Conservation (phyloP, 2,329 filamentous ascomycete species). For the Nothophaeocryptopus gaeumannii region DNA sequence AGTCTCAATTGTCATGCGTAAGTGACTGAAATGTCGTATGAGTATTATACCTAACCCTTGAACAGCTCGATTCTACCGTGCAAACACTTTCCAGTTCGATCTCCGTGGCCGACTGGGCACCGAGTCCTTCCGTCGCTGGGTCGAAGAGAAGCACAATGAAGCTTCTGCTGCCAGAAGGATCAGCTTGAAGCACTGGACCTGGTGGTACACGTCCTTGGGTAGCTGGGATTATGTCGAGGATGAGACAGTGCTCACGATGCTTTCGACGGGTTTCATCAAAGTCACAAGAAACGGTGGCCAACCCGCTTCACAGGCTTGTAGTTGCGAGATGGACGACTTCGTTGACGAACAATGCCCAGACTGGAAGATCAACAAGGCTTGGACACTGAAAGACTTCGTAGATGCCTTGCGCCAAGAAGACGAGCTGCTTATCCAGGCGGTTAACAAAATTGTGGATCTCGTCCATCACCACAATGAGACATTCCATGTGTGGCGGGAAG, state of each 20-base stretch:
- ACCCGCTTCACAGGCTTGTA: constrained; percentile 11
- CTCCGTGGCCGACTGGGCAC: constrained; percentile 9
- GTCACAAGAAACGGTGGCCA: constrained; percentile 10
- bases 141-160: constrained; percentile 12
- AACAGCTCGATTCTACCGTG: constrained; percentile 9
- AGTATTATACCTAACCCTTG: too few relatives aligned
- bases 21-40: constrained; percentile 1
- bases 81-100: constrained; percentile 20
- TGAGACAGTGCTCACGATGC: constrained; percentile 13
- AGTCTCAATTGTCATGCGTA: not conserved
- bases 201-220: constrained; percentile 13
- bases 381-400: constrained; percentile 20
- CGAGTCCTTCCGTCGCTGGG: constrained; percentile 10
- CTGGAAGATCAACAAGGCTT: constrained; percentile 20
- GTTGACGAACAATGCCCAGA: constrained; percentile 12
- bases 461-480: constrained; percentile 16
- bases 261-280: constrained; percentile 10
- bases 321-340: constrained; percentile 15
- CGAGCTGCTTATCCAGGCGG: constrained; percentile 15
- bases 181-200: constrained; percentile 18
- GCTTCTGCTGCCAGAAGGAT: constrained; percentile 13
- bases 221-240: constrained; percentile 15
- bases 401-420: constrained; percentile 17
- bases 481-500: constrained; percentile 10
- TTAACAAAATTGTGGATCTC: constrained; percentile 16